phyloP scores from a whole-genome alignment of 2,329 filamentous ascomycete species.

The Fusarium sp. region DNA sequence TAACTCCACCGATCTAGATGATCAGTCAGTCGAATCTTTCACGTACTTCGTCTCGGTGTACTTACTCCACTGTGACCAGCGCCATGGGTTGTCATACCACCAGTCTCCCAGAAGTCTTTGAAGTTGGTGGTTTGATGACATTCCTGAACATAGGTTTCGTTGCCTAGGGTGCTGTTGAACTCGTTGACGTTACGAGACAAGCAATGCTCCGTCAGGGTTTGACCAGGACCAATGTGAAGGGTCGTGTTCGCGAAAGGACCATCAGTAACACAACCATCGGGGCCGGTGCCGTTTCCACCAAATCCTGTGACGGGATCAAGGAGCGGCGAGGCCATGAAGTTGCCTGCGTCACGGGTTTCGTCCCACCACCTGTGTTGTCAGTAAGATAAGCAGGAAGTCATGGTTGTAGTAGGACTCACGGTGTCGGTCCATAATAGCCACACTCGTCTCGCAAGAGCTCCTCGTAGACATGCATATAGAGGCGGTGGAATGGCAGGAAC shows the following conservation, averaged over 20 bases:
- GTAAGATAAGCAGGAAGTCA: background rate
- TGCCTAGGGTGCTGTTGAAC: background rate
- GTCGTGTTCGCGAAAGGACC: background rate
- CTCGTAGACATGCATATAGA: background rate
- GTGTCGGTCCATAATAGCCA: background rate
- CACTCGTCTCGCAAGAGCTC: background rate
- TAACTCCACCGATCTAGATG: background rate
- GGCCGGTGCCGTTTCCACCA: background rate
- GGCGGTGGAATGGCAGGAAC: background rate
- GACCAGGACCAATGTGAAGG: background rate
- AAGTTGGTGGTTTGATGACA: background rate
- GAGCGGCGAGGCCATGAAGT: background rate
- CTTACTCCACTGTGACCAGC: background rate
- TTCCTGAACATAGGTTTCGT: background rate
- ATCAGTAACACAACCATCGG: background rate
- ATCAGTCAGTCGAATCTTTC: background rate
- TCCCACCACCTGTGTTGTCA: background rate
- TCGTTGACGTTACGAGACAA: background rate
- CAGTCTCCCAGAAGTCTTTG: background rate
- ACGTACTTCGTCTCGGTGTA: background rate
- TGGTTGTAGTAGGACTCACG: background rate
- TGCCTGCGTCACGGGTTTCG: background rate
- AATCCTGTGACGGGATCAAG: background rate
- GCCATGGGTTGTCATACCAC: background rate
- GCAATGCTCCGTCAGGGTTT: background rate